Conservation (phyloP, 176 grass and related monocot genomes). For the Musa acuminata region DNA sequence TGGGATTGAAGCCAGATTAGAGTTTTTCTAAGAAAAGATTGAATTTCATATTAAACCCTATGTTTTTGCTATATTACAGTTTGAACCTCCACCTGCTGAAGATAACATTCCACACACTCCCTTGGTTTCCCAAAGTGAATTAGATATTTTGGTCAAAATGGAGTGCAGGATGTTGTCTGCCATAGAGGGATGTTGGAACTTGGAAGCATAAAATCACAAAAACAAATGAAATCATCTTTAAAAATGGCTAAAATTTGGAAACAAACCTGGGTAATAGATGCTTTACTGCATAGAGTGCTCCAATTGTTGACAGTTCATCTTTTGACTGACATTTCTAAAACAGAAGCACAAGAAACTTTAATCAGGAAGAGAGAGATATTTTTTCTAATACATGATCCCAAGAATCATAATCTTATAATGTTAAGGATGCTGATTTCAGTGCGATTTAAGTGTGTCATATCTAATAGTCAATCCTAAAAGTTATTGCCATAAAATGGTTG, state of each 20-base stretch:
- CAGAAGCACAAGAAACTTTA: not conserved
- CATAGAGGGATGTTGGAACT: too few relatives aligned
- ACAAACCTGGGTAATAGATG: slow-evolving; percentile 84
- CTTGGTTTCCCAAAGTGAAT: not conserved
- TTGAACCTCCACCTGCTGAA: not conserved
- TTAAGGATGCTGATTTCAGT: too few relatives aligned
- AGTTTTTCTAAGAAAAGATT: not conserved
- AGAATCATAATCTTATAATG: too few relatives aligned
- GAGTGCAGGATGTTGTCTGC: not conserved
- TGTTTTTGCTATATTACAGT: not conserved
- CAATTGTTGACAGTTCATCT: slow-evolving; percentile 80
- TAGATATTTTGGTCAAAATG: not conserved
- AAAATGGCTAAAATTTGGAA: not conserved
- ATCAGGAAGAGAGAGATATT: not conserved
- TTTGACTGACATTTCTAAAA: slow-evolving; percentile 93
- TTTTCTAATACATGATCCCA: not conserved
- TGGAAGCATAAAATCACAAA: too few relatives aligned
- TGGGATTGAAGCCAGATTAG: not conserved
- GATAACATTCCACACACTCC: not conserved
- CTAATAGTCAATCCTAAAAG: too few relatives aligned
- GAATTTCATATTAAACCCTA: slow-evolving; percentile 3
- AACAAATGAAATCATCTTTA: not conserved
- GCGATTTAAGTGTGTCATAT: too few relatives aligned
- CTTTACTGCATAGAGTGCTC: slow-evolving; percentile 69
- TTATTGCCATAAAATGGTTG: too few relatives aligned